Evolutionary conservation across 129 eudicot genomes (phyloP), one percentile per base, ranked within the genome.

Genomic region (Escallonia rubra): DNA sequence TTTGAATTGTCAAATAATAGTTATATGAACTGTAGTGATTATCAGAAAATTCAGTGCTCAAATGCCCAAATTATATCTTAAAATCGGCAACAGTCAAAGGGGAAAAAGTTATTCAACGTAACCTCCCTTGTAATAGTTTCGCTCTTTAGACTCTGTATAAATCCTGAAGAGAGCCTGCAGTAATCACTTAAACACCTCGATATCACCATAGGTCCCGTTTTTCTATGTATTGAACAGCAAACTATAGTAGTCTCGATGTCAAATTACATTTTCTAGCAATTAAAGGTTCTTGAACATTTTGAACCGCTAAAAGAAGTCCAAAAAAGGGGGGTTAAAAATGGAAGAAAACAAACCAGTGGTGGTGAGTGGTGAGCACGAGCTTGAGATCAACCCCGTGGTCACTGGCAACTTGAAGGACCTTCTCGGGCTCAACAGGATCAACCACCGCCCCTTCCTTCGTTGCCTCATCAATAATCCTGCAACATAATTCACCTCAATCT

Each of bases 361-460:
- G 96, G 62, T 93, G 98, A 55, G 98, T 89, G 78, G 98, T 93
- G 72, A 93, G 92, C 34, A 89, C 95, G 23, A 86, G 69, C 78
- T 93, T 89, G 41, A 93, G 77, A 8, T 82, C 76, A 62, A 80
- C 92, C 1, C 84, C 92, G 34, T 89, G 50, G 15, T 86, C 83
- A 59, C 86, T 81, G 51, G 95, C 98, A 41, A 86, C 86, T 68
- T 54, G 61, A 8, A 89, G 71, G 65, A 93, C 79, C 78, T 93
- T 93, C 73, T 89, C 96, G 12, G 98, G 96, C 78, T 93, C 98
- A 51, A 86, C 98, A 40, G 98, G 98, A 74, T 93, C 98, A 14
- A 93, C 98, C 56, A 74, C 98, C 2, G 96, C 96, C 42, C 88
- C 98, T 79, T 89, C 88, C 67, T 84, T 89, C 23, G 92, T 93